These are phyloP conservation scores for Sarocladium kiliense DNA, from an alignment of 2,329 filamentous ascomycete species.

Conservation along the genomic window DNA sequence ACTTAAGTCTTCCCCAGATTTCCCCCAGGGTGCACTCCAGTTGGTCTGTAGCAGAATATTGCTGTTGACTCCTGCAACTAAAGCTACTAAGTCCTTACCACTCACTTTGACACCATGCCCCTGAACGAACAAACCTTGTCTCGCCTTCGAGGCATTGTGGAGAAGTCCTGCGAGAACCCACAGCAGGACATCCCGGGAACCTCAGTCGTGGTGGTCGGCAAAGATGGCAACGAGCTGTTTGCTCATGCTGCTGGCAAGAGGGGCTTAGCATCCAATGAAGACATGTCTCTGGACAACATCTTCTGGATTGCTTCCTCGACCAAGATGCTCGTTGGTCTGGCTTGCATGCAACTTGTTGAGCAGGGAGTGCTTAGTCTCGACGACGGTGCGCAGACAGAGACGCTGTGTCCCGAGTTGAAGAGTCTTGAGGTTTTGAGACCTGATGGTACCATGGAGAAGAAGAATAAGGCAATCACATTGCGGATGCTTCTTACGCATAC, in stretches of 20 bases:
- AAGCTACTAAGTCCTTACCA: not conserved
- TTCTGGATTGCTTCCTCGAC: slow-evolving; percentile 55
- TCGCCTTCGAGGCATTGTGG: slow-evolving; percentile 22
- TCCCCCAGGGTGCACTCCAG: too few relatives aligned
- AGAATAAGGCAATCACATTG: not conserved
- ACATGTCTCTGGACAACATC: slow-evolving; percentile 54
- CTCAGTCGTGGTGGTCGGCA: slow-evolving; percentile 41
- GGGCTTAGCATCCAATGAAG: slow-evolving; percentile 35
- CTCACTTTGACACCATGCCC: not conserved
- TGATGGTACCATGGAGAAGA: slow-evolving; percentile 30
- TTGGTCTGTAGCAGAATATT: too few relatives aligned
- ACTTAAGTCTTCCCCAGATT: too few relatives aligned
- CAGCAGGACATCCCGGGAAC: slow-evolving; percentile 37
- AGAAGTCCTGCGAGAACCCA: slow-evolving; percentile 30
- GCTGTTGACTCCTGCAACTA: too few relatives aligned
- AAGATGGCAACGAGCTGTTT: slow-evolving; percentile 35
- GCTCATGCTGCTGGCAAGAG: slow-evolving; percentile 42
- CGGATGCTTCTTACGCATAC: slow-evolving; percentile 52
- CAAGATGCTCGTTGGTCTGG: slow-evolving; percentile 48
- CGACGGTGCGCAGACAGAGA: slow-evolving; percentile 38
- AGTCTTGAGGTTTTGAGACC: slow-evolving; percentile 37
- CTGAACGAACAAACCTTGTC: not conserved
- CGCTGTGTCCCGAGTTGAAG: slow-evolving; percentile 44
- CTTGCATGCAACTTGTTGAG: slow-evolving; percentile 55
- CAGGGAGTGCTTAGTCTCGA: slow-evolving; percentile 42